A percentile compares a stretch with the other conserved stretches of the same genome.
Conservation (phyloP, 352 stramenopile genomes). For the Phytophthora aleatoria region DNA sequence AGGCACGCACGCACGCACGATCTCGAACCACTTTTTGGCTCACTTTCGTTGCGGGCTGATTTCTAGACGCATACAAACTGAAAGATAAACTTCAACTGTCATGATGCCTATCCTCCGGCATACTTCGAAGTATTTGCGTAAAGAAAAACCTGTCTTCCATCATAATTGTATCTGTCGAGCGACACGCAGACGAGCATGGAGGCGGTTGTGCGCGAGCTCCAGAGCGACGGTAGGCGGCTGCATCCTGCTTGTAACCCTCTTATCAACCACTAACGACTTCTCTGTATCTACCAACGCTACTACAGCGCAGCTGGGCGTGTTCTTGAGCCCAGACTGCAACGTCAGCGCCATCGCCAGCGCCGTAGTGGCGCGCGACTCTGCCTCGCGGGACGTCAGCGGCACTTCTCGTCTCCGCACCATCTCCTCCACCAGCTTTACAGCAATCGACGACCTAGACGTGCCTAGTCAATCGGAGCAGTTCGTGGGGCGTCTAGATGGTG, state of each 20-base stretch:
- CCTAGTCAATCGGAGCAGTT: slow-evolving; percentile 78
- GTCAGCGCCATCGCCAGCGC: slow-evolving; percentile 79
- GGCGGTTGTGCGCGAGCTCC: slow-evolving; percentile 68
- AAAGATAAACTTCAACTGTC: slow-evolving; percentile 34
- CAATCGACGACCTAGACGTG: slow-evolving; percentile 18
- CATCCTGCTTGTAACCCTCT: not conserved
- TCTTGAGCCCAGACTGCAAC: slow-evolving; percentile 75
- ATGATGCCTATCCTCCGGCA: slow-evolving; percentile 15
- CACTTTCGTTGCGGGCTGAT: slow-evolving; percentile 16
- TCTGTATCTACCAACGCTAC: not conserved
- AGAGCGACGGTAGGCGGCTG: slow-evolving; percentile 60
- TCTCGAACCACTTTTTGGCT: slow-evolving; percentile 5
- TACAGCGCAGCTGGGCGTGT: slow-evolving; percentile 76
- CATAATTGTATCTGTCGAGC: slow-evolving; percentile 29
- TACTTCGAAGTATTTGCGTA: not conserved
- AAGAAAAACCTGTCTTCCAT: slow-evolving; percentile 16
- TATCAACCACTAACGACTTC: slow-evolving; percentile 5
- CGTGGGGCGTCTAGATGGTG: slow-evolving; percentile 66
- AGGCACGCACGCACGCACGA: slow-evolving; percentile 1
- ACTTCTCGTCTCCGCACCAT: slow-evolving; percentile 19
- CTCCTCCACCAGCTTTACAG: slow-evolving; percentile 21
- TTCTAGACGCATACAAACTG: slow-evolving; percentile 26
- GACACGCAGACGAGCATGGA: slow-evolving; percentile 48
- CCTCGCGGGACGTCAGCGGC: slow-evolving; percentile 33
- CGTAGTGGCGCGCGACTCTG: slow-evolving; percentile 72